Evolutionary conservation across 768 basidiomycete genomes (phyloP), one percentile per base, ranked within the genome.

Genomic region (Royoungia palumana): DNA sequence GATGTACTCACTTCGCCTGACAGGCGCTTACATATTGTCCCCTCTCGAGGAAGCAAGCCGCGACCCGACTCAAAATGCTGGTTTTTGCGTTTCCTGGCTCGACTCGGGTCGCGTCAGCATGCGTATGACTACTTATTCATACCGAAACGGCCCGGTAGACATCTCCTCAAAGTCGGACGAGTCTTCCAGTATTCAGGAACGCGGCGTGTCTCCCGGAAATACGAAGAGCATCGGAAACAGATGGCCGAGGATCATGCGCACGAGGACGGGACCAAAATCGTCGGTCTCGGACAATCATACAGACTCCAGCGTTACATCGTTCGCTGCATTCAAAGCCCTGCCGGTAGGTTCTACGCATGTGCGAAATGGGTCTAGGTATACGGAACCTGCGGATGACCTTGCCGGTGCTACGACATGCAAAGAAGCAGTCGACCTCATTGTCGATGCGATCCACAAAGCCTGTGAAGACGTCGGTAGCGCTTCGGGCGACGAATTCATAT

Each of bases 1-100:
- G 39, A 21, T 17, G 44, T 22, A 40, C 35, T 40, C 30, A 45
- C 32, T 21, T 28, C 16, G 16, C 16, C 51, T 22, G 49, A 17
- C 46, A 94, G 94, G 94, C n/a, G 83, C 90, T 38, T 99, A 98
- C 64, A 97, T 98, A 51, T 70, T 97, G 35, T 96, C 94, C 2
- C 85, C 94, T 2, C 75, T 98, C 2, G 92, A 97, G 68, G 92
- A 95, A 65, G 83, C 90, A 0, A 92, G 90, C 56, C 82, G 94
- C 14, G 91, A 96, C 65, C 81, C 87, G 0, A 63, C 75, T 17
- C 91, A 97, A 70, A 97, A 97, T 62, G 85, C 85, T 36, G 95
- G 96, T 1, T 91, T 98, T 64, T 66, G 83, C 3, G 66, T 98
- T 41, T 77, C 79, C n/a, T 99, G 90, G 85, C 75, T 79, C 34